These are phyloP conservation scores for Aspergillus vadensis DNA, from an alignment of 2,329 filamentous ascomycete genomes.

Conservation along the genomic window DNA sequence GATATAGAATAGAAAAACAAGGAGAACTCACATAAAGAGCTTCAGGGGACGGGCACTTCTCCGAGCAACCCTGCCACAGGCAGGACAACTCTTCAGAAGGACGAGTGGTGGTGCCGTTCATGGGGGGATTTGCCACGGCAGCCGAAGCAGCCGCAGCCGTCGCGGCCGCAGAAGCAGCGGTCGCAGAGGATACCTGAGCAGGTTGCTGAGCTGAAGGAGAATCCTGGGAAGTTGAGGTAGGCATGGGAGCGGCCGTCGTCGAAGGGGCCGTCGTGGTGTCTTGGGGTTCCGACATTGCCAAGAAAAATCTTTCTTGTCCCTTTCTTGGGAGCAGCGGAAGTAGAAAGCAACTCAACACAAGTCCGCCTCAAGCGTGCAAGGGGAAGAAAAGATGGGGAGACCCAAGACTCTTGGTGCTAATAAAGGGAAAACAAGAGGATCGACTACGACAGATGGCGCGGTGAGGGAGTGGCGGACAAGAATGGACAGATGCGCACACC, in stretches of 20 bases:
- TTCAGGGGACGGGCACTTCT: constrained; percentile 60
- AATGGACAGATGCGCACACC: not conserved
- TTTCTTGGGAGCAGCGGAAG: constrained; percentile 36
- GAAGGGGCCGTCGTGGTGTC: constrained; percentile 30
- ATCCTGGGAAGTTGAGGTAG: constrained; percentile 29
- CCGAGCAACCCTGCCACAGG: constrained; percentile 65
- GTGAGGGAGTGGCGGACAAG: constrained; percentile 9
- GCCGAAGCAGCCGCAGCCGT: constrained; percentile 42
- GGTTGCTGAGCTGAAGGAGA: constrained; percentile 24
- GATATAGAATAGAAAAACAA: not conserved
- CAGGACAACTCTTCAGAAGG: constrained; percentile 50
- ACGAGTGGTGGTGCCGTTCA: constrained; percentile 32
- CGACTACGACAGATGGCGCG: constrained; percentile 6
- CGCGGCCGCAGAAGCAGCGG: constrained; percentile 36
- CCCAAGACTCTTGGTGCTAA: constrained; percentile 6
- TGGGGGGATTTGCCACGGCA: constrained; percentile 33
- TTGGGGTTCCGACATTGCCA: constrained; percentile 47
- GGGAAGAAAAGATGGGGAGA: constrained; percentile 2
- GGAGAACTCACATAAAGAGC: constrained; percentile 59
- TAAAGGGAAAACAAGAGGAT: not conserved
- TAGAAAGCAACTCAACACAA: constrained; percentile 18
- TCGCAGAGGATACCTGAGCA: constrained; percentile 27
- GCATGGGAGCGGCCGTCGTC: constrained; percentile 27
- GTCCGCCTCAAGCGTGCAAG: not conserved
- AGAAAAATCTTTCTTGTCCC: constrained; percentile 38